These are phyloP conservation scores for Penicillium coprophilum DNA, from an alignment of 495 filamentous ascomycete genomes.

Conservation along the genomic window DNA sequence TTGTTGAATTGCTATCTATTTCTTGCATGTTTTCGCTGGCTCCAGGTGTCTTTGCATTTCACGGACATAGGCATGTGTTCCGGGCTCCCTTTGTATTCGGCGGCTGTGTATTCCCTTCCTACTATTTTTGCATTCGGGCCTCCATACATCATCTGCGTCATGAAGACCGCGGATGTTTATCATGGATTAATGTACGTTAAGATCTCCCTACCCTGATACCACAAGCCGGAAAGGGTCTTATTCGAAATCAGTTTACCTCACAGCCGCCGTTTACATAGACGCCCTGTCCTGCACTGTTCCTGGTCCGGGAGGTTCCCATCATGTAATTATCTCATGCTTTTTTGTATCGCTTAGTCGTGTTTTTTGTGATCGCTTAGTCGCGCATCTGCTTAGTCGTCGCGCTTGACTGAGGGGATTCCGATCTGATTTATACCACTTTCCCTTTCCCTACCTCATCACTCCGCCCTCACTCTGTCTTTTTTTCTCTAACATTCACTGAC, in stretches of 20 bases:
- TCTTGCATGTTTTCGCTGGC: slow-evolving; percentile 28
- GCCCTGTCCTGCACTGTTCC: slow-evolving; percentile 36
- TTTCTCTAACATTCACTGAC: slow-evolving; percentile 29
- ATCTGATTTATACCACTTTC: slow-evolving; percentile 8
- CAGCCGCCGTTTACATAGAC: slow-evolving; percentile 49
- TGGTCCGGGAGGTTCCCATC: slow-evolving; percentile 28
- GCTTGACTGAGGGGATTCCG: slow-evolving; percentile 12
- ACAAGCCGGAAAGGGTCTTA: slow-evolving; percentile 48
- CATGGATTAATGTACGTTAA: slow-evolving; percentile 80
- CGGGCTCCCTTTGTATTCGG: slow-evolving; percentile 28
- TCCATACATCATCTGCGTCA: slow-evolving; percentile 36
- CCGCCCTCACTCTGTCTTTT: too few species aligned
- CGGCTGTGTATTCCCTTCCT: slow-evolving; percentile 34
- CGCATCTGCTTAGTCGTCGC: slow-evolving; percentile 11
- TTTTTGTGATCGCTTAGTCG: slow-evolving; percentile 27
- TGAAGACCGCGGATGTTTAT: slow-evolving; percentile 62
- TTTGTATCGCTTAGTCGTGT: slow-evolving; percentile 31
- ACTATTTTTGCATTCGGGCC: slow-evolving; percentile 37
- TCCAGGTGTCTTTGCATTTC: slow-evolving; percentile 36
- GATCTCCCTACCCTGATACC: slow-evolving; percentile 55
- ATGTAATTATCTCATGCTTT: slow-evolving; percentile 41
- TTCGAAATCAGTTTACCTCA: slow-evolving; percentile 56
- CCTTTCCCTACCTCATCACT: too few species aligned
- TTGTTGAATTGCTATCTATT: slow-evolving; percentile 8
- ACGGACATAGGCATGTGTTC: slow-evolving; percentile 38